Evolutionary conservation across 345 rosid genomes (phyloP), one percentile per base, ranked within the genome.

Genomic region (Cardamine chenopodiifolia): DNA sequence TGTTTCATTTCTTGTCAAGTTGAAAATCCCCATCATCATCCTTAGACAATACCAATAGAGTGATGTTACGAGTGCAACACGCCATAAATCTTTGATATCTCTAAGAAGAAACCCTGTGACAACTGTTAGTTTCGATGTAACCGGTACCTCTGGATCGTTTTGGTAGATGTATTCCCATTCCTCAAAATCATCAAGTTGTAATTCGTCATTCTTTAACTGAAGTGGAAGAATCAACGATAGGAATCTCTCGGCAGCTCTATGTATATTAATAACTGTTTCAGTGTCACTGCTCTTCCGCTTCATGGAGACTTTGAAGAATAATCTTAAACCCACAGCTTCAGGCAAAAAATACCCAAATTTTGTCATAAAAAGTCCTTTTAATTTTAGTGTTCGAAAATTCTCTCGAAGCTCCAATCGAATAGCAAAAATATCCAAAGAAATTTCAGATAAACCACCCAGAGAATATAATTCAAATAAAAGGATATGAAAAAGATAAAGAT

Each of bases 51-150:
- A 83, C 18, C 80, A 93, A 66, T 29, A 85, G 71, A 85, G 71
- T 50, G 97, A 78, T 52, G 84, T 75, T 80, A 90, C 61, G 78
- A 90, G 82, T 1, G 93, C 84, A 72, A 85, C 90, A 68, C 85
- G 86, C 98, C 97, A 90, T 44, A 83, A 84, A 37, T 84, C 92
- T 86, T 90, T 80, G 47, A 5, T 14, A 66, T 90, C 93, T 71
- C 82, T 82, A 23, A 93, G 83, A 20, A 90, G 79, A 77, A 87
- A 73, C 50, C 98, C 91, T 79, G 87, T 64, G 32, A 68, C 66
- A 55, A 88, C 83, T 15, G 91, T 86, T 73, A 85, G 68, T 78
- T 84, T 84, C 26, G 86, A 77, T 52, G 79, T 52, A 39, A n/a
- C 61, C 6, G 84, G 71, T 11, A 59, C n/a, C 1, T 52, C 45